A percentile compares a stretch with the other conserved stretches of the same genome.
These are phyloP conservation scores for Santalum album DNA, from an alignment of 164 flowering plant species.

Conservation along the genomic window DNA sequence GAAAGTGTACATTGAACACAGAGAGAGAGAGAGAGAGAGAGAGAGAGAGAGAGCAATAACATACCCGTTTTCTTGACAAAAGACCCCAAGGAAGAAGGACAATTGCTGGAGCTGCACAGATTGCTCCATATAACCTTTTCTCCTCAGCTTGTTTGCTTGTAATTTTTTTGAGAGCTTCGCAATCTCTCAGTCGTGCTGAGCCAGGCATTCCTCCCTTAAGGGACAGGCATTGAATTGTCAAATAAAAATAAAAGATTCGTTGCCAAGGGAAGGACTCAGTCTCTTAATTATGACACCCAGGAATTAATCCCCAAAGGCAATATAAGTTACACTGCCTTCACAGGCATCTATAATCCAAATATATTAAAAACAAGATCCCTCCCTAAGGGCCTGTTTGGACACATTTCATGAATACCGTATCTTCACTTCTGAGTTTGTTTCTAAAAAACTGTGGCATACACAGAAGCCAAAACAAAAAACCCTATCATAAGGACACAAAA, in stretches of 20 bases:
- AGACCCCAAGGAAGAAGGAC: conserved; percentile 91
- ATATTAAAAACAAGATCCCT: background rate
- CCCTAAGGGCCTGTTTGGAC: background rate
- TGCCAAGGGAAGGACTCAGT: too few species aligned
- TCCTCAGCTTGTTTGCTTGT: conserved; percentile 81
- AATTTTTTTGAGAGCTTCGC: conserved; percentile 51
- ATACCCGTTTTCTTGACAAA: conserved; percentile 59
- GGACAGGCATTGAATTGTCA: too few species aligned
- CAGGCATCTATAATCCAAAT: background rate
- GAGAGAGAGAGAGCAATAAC: background rate
- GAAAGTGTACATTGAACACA: background rate
- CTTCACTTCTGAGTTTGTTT: too few species aligned
- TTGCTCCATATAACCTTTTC: conserved; percentile 78
- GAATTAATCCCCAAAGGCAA: too few species aligned
- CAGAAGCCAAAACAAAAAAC: too few species aligned
- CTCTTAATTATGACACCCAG: too few species aligned
- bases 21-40: background rate
- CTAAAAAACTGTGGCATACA: too few species aligned
- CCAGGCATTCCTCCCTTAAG: conserved; percentile 98
- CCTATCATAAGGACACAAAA: too few species aligned
- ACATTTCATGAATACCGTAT: background rate
- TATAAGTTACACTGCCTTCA: background rate
- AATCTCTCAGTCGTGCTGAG: conserved; percentile 70
- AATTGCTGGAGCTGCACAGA: conserved; percentile 96
- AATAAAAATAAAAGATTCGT: too few species aligned